Evolutionary conservation across 495 filamentous ascomycete species (phyloP).

Genomic region (Xylaria grammica): DNA sequence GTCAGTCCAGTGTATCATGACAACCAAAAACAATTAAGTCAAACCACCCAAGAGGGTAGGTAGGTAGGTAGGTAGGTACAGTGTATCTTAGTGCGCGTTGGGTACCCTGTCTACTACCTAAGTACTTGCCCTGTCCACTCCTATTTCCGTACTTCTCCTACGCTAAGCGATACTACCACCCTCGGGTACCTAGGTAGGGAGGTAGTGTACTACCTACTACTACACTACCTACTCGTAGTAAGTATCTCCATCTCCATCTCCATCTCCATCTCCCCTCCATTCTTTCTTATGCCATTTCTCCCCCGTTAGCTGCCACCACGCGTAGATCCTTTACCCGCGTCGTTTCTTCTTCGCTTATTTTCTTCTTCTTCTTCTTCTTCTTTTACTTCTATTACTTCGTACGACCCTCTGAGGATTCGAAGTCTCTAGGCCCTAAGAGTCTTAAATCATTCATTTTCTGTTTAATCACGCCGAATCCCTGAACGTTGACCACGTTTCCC

Average conservation of each 20-base stretch:
- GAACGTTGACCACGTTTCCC: not conserved
- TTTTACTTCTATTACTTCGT: not conserved
- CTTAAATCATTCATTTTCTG: not conserved
- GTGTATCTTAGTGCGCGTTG: not conserved
- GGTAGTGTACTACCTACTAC: not conserved
- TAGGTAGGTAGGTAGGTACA: conserved; percentile 14
- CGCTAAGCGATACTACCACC: not conserved
- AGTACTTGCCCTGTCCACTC: conserved; percentile 11
- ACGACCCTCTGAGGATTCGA: not conserved
- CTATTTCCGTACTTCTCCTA: conserved; percentile 14
- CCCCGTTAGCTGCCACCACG: conserved; percentile 10
- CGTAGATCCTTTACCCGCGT: conserved; percentile 18
- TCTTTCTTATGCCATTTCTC: conserved; percentile 15
- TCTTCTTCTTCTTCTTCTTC: not conserved
- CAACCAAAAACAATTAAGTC: too few relatives aligned
- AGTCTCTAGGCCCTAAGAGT: not conserved
- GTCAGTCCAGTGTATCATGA: too few relatives aligned
- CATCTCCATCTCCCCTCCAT: conserved; percentile 12
- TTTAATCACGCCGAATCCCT: conserved; percentile 7
- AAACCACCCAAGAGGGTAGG: too few relatives aligned
- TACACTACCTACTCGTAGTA: not conserved
- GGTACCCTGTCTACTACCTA: too few relatives aligned
- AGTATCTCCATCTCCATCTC: not conserved
- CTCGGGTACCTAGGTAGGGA: not conserved
- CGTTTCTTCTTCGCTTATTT: conserved; percentile 10